Conservation (phyloP, 805 yeast genomes). For the Starmerella bacillaris region DNA sequence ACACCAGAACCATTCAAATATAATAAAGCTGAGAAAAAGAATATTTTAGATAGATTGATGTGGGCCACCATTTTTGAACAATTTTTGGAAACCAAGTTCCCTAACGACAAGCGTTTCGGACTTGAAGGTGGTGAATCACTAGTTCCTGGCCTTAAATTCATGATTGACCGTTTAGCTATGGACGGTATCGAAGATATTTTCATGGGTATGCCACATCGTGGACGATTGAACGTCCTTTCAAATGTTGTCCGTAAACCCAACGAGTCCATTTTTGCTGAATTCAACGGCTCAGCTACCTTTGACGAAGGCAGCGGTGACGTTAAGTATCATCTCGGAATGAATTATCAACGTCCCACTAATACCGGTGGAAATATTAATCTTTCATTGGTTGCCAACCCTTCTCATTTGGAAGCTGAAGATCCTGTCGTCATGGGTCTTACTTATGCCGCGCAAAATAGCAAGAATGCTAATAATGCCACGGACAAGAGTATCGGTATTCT, state of each 20-base stretch:
- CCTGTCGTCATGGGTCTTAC: slow-evolving; percentile 97
- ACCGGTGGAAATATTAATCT: slow-evolving; percentile 91
- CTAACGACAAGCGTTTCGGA: slow-evolving; percentile 97
- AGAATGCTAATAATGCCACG: slow-evolving; percentile 57
- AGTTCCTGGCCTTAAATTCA: slow-evolving; percentile 90
- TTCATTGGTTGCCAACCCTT: slow-evolving; percentile 95
- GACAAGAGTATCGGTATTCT: slow-evolving; percentile 80
- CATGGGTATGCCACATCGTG: slow-evolving; percentile 99
- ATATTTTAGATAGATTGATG: slow-evolving; percentile 84
- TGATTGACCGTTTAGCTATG: slow-evolving; percentile 76
- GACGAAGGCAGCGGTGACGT: slow-evolving; percentile 99
- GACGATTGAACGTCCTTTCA: slow-evolving; percentile 91
- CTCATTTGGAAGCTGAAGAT: slow-evolving; percentile 97
- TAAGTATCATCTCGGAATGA: slow-evolving; percentile 98
- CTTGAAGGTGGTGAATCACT: slow-evolving; percentile 95
- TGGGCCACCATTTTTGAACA: slow-evolving; percentile 93
- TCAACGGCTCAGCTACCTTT: slow-evolving; percentile 71
- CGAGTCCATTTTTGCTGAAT: slow-evolving; percentile 92
- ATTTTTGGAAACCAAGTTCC: slow-evolving; percentile 86
- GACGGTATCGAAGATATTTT: slow-evolving; percentile 88
- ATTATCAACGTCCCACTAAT: slow-evolving; percentile 96
- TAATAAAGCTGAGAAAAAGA: slow-evolving; percentile 79
- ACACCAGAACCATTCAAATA: slow-evolving; percentile 74
- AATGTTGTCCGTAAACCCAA: slow-evolving; percentile 97
- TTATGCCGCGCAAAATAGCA: slow-evolving; percentile 84